Conservation (phyloP, 2,329 filamentous ascomycete genomes). For the Bertia moriformis region DNA sequence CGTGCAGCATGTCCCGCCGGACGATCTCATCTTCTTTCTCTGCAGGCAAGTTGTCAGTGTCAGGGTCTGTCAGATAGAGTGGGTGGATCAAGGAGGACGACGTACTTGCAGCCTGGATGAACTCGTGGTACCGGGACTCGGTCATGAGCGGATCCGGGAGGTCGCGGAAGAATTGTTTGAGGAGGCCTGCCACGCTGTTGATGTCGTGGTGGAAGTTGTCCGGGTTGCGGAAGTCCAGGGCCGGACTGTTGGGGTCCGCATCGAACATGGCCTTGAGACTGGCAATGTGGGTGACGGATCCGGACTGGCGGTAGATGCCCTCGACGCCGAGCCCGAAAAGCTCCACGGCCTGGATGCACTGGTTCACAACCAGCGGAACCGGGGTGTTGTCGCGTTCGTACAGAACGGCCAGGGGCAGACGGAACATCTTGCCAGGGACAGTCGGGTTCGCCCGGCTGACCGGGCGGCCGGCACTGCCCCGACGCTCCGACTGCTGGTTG, state of each 20-base stretch:
- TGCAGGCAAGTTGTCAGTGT: conserved; percentile 13
- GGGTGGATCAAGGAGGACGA: conserved; percentile 9
- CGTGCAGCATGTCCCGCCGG: conserved; percentile 79
- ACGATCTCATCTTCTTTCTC: conserved; percentile 71
- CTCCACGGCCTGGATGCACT: conserved; percentile 91
- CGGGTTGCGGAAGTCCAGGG: conserved; percentile 83
- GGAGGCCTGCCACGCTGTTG: conserved; percentile 81
- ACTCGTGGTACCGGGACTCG: conserved; percentile 58
- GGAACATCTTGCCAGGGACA: conserved; percentile 68
- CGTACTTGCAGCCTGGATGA: conserved; percentile 74
- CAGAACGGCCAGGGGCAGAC: conserved; percentile 61
- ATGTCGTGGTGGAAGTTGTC: conserved; percentile 93
- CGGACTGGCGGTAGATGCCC: conserved; percentile 86
- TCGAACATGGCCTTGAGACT: conserved; percentile 79
- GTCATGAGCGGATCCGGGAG: conserved; percentile 84
- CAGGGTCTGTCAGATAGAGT: not conserved
- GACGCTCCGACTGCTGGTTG: too few species aligned
- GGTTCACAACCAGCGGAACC: conserved; percentile 85
- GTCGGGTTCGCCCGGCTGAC: conserved; percentile 4
- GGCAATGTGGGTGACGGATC: conserved; percentile 70
- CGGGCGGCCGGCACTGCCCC: too few species aligned
- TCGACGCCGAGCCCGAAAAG: conserved; percentile 83
- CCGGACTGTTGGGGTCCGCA: conserved; percentile 41
- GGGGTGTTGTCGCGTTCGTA: conserved; percentile 76
- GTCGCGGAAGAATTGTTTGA: conserved; percentile 93